Base-by-base conservation (phyloP, 306 rosid genomes). In the Trifolium pratense region DNA sequence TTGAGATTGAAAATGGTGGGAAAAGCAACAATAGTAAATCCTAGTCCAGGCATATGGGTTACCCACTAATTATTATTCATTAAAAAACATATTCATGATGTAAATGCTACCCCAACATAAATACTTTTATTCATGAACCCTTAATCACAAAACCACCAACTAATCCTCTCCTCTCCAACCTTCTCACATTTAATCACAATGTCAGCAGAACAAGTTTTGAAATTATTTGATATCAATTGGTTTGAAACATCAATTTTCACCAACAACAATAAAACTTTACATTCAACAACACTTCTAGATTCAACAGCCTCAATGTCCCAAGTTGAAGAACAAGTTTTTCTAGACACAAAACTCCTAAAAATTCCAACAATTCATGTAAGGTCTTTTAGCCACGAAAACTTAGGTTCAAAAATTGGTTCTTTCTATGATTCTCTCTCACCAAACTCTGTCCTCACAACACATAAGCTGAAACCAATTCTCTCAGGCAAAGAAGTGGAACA, bases 191-290 rank as follows among this genome's bases (percentile, higher is more conserved):
- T 29, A 29, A 29, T 29, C 32, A 29, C 12, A 70, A 84, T 88
- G 96, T 88, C 83, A 13, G 75, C 84, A 43, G 87, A 86, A 62
- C 81, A 84, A 23, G 85, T 92, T 69, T 81, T 90, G 26, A 32
- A 59, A 39, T 87, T 85, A 49, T 84, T 89, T 4, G 97, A 92
- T 62, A 76, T 75, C 5, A 67, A 25, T 56, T 89, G 97, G 97
- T 88, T 86, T 68, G 80, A 84, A 39, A 70, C 71, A 34, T 66
- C 68, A 55, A 26, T 83, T 61, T 61, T 89, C 67, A 12, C 79
- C 70, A 49, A 65, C 40, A 79, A 79, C 75, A 43, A 68, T 20
- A 81, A 74, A 77, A 31, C 76, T 16, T 60, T 75, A 46, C 79
- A 63, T 14, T 45, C 79, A 68, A 15, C 62, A 42, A 0, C 65